Base-by-base conservation (phyloP, 768 basidiomycete species). In the Mycena capillaripes region DNA sequence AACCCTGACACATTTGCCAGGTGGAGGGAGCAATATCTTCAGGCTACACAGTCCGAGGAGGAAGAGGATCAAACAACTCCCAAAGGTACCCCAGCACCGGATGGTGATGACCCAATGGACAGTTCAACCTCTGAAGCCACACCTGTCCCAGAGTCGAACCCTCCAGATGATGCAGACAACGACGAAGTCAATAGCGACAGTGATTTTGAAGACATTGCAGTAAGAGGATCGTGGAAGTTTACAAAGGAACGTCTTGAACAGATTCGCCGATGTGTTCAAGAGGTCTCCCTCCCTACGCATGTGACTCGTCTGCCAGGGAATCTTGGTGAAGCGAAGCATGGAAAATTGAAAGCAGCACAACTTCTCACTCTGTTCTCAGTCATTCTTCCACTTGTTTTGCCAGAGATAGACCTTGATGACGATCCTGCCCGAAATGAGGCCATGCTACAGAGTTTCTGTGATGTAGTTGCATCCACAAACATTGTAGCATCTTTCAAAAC, bases 311-410 rank as follows among this genome's bases (percentile, higher is more conserved):
- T 61, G 19, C 78, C 76, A 34, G 57, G 30, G 14, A 77, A 79
- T 59, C 69, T 74, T 53, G 75, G 77, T 36, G 69, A 76, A 46
- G 34, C 46, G 5, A 58, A 64, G 17, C 76, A 77, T 55, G 77
- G 75, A 64, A 77, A 77, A 61, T 61, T 78, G 23, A 77, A 76
- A 59, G 76, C 76, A 17, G 74, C 71, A 32, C 67, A 77, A 60
- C 63, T 55, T 55, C 59, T 72, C 42, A 71, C 64, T 59, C 38
- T 75, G 23, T 71, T 75, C 25, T 53, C 73, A 4, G 64, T 55
- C 23, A 71, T 75, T 12, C 40, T 75, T 27, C 66, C 74, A 19
- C 64, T 75, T 23, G 65, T 76, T 56, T 46, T 76, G 9, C 72
- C 75, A 9, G 69, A 70, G 27, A 38, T 69, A 19, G 58, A 70